Base-by-base conservation (phyloP, 148 eudicot genomes). In the Rheum nobile region DNA sequence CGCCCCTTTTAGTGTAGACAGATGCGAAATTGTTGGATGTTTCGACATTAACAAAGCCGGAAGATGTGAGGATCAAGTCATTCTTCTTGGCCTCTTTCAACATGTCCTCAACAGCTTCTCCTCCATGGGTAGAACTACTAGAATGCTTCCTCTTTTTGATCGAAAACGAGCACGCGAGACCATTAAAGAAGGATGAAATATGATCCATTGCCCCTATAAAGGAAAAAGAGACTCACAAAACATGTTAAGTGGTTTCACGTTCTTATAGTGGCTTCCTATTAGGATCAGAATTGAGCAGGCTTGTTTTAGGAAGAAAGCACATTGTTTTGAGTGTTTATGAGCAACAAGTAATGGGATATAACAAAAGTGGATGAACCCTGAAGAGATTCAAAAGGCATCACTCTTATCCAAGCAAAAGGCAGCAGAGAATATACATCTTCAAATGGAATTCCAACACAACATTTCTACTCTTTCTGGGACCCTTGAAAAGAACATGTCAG, bases 381-480 rank as follows among this genome's bases (percentile, higher is more conserved):
- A 65, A 32, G 70, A 1, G 70, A 65, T 65, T 32, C 70, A 65
- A 31, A 31, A 65, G 22, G 70, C 32, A 65, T 32, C 21, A 65
- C 39, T 32, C 22, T 65, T 65, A 65, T 65, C 39, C 70, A 65
- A 65, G 70, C 70, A 65, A 65, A 59, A 59, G 34, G 17, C 12
- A 57, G 8, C 16, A 26, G 17, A 57, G 67, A 28, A 57, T 57
- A 65, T 65, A 31, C 70, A 65, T 34, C 70, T 65, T 65, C 70
- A 34, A 11, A 59, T 59, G 67, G 67, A 59, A 59, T 59, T 59
- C 22, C 39, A 4, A 65, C 70, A 65, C 70, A 65, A 21, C 38
- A 65, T 1, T 65, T 34, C 70, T 65, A 31, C 38, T 65, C 70
- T 65, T 31, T 65, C 13, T 65, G 70, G 70, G 70, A 65, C 70